Evolutionary conservation across 768 basidiomycete species (phyloP), one percentile per base, ranked within the genome.

Genomic region (Rubroboletus satanas): DNA sequence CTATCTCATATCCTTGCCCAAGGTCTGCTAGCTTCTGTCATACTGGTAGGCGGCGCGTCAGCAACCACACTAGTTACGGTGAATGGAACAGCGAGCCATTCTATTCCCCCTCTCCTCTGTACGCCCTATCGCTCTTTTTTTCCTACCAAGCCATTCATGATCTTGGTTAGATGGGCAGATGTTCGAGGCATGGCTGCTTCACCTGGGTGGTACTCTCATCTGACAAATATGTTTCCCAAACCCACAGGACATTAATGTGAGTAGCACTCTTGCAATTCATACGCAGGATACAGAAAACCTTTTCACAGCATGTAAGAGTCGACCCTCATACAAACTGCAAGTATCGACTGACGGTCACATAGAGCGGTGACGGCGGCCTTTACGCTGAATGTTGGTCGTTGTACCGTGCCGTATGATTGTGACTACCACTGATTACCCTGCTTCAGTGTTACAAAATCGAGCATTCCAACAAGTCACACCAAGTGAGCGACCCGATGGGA

Each of bases 281-380:
- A 18, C 7, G 45, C 29, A 29, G 3, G n/a, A 11, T 7, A 18
- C 7, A 4, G 23, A 39, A 50, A 49, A 17, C 5, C 1, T 17
- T 54, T 35, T 18, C 42, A 36, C 60, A 76, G 73, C 68, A 73
- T 62, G 75, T 75, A 66, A 64, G 71, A 59, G 26, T 45, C 29
- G 14, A 36, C 15, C 5, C 4, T 43, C 4, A 14, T 29, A n/a
- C 7, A 6, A 44, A 12, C 33, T 14, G 4, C 14, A 6, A 12
- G 41, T 5, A 17, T 52, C 9, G 28, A 57, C 64, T 69, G 56
- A 65, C 63, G 26, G 37, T 45, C 5, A 47, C 7, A 23, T 44
- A 85, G 82, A 84, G 83, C 54, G 82, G 82, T 21, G 84, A 85
- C 57, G 83, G 84, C 29, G 83, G 84, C 3, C 65, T 86, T 15